phyloP scores from a whole-genome alignment of 352 stramenopile species.

The Aphanomyces stellatus region DNA sequence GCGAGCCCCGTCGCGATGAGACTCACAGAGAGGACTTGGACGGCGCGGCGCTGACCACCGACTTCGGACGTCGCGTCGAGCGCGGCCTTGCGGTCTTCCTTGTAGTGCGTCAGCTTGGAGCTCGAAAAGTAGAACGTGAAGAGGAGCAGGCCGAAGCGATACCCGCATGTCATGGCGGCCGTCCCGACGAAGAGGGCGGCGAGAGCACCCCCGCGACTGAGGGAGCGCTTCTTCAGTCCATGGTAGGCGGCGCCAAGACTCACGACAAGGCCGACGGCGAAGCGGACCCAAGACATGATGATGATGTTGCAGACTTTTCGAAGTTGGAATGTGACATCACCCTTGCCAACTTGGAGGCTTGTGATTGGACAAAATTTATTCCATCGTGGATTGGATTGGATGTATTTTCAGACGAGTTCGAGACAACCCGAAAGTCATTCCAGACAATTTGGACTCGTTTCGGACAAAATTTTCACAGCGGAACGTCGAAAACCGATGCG shows the following conservation, averaged over 20 bases:
- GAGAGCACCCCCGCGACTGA: constrained; percentile 44
- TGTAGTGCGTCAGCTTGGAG: constrained; percentile 77
- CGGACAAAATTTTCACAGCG: no score
- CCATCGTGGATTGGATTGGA: neutral
- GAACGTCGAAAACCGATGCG: no score
- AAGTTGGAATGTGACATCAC: neutral
- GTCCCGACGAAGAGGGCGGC: constrained; percentile 62
- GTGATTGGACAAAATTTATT: neutral
- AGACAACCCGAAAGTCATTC: no score
- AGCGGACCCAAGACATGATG: neutral
- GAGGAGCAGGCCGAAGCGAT: constrained; percentile 62
- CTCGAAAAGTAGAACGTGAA: constrained; percentile 81
- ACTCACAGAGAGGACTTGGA: constrained; percentile 75
- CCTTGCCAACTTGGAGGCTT: neutral
- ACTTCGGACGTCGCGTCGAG: constrained; percentile 69
- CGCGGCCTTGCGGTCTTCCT: constrained; percentile 41
- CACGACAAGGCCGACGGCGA: constrained; percentile 1
- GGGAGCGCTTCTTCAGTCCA: constrained; percentile 60
- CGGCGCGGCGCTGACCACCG: constrained; percentile 63
- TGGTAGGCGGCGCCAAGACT: constrained; percentile 15
- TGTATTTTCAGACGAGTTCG: no score
- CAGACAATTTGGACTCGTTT: no score
- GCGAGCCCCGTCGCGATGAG: constrained; percentile 56
- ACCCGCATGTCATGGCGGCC: constrained; percentile 47
- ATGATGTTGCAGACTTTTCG: neutral